These are phyloP conservation scores for Bathelium albidoporum DNA, from an alignment of 495 filamentous ascomycete species.

Conservation along the genomic window DNA sequence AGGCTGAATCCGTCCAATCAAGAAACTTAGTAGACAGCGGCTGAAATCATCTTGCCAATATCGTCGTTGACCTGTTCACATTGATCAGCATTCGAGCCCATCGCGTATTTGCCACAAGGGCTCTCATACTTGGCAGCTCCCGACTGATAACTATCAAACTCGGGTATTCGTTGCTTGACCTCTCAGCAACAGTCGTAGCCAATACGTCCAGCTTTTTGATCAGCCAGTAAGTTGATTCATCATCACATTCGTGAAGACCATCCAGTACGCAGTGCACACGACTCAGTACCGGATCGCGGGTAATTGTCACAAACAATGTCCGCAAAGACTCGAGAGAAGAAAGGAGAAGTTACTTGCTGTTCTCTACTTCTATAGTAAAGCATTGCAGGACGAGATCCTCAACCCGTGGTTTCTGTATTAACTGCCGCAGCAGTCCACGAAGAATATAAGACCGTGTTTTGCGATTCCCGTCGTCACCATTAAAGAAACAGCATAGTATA, in stretches of 20 bases:
- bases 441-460: constrained; percentile 35
- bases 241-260: constrained; percentile 40
- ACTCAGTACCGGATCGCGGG: constrained; percentile 23
- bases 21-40: too few species aligned
- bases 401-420: constrained; percentile 19
- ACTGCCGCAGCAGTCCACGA: constrained; percentile 34
- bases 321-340: constrained; percentile 31
- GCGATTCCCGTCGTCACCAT: constrained; percentile 35
- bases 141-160: constrained; percentile 31
- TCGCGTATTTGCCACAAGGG: too few species aligned
- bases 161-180: constrained; percentile 19
- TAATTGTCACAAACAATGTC: constrained; percentile 29
- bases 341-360: too few species aligned
- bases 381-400: constrained; percentile 19
- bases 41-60: too few species aligned
- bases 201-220: constrained; percentile 26
- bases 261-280: constrained; percentile 34
- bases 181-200: constrained; percentile 11
- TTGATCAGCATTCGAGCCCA: too few species aligned
- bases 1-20: too few species aligned
- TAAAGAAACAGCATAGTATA: constrained; percentile 37
- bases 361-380: constrained; percentile 21
- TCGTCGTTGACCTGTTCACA: too few species aligned
- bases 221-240: constrained; percentile 30
- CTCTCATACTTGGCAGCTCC: too few species aligned